These are phyloP conservation scores for Lipomyces mesembrius DNA, from an alignment of 805 yeast genomes.

Conservation along the genomic window DNA sequence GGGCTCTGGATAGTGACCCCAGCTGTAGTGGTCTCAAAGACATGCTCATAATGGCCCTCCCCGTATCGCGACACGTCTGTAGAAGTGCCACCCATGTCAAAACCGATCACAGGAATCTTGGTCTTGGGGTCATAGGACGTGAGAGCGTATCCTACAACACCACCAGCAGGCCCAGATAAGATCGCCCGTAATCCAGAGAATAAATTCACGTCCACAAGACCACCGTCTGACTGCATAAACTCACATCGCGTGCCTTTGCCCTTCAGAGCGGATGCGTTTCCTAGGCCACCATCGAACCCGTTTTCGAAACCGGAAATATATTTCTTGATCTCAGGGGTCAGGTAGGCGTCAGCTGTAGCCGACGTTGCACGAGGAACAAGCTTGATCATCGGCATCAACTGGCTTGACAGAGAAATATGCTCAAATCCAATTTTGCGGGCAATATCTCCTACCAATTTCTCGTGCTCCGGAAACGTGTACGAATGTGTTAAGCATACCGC, in stretches of 20 bases:
- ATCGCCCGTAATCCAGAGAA: conserved; percentile 90
- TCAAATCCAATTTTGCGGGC: conserved; percentile 69
- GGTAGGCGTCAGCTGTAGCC: conserved; percentile 78
- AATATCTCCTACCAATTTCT: conserved; percentile 58
- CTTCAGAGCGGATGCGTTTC: conserved; percentile 41
- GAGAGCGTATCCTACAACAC: conserved; percentile 89
- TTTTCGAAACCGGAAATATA: conserved; percentile 64
- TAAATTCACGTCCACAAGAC: conserved; percentile 78
- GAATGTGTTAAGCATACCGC: conserved; percentile 77
- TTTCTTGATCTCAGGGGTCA: conserved; percentile 75
- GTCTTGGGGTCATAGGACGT: conserved; percentile 70
- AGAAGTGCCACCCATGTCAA: conserved; percentile 92
- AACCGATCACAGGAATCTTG: conserved; percentile 70
- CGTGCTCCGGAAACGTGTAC: conserved; percentile 75
- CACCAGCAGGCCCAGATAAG: conserved; percentile 96
- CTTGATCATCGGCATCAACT: conserved; percentile 79
- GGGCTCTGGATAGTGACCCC: conserved; percentile 85
- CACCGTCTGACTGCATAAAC: conserved; percentile 98
- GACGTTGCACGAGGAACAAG: conserved; percentile 76
- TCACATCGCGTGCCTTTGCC: conserved; percentile 54
- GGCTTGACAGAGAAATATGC: conserved; percentile 69
- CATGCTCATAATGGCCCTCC: conserved; percentile 71
- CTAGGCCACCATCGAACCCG: conserved; percentile 62
- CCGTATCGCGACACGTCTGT: conserved; percentile 81
- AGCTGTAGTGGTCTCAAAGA: conserved; percentile 82